Evolutionary conservation across 2,329 filamentous ascomycete genomes (phyloP), one percentile per base, ranked within the genome.

Genomic region (Aspergillus thermomutatus): DNA sequence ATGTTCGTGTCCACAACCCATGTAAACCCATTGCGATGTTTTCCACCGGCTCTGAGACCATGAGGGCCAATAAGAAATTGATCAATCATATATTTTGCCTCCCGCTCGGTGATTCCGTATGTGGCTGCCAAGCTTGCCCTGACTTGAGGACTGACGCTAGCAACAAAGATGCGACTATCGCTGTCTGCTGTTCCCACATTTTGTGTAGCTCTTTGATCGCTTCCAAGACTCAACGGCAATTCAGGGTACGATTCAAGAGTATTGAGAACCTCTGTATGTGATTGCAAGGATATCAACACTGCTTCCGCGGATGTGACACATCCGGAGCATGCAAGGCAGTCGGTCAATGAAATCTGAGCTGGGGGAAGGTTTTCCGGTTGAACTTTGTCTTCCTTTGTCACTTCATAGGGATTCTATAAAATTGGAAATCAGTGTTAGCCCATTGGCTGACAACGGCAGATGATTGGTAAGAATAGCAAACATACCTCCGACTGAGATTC

Each of bases 291-390:
- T 52, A 99, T 92, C 45, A 99, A 85, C n/a, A 99, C 91, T 17
- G 94, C 94, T 77, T 99, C 94, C 49, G 94, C 94, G 5, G 92
- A 96, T 21, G 94, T 99, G 52, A 99, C 94, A 74, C 94, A 99
- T 53, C 94, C 94, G 9, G 94, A 97, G 75, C 94, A 99, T 52
- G 94, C 94, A 51, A 99, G 87, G 70, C 94, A 99, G 76, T 99
- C 94, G 6, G 94, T 97, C 59, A 99, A 84, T 50, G 92, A 97
- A 66, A 99, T 97, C 71, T 96, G 87, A 6, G 93, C 92, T 1
- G 92, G 90, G 3, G 86, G 82, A 52, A 83, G 82, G 60, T 86
- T 77, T 51, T 79, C 70, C 23, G 79, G 70, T 49, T 80, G 74
- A 28, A 87, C 80, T 68, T 90, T 87, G 73, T 95, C 93, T 80